Percentiles rank a stretch among this genome's conserved stretches.
phyloP scores from a whole-genome alignment of 2,329 filamentous ascomycete genomes.

The Rhynchosporium graminicola region DNA sequence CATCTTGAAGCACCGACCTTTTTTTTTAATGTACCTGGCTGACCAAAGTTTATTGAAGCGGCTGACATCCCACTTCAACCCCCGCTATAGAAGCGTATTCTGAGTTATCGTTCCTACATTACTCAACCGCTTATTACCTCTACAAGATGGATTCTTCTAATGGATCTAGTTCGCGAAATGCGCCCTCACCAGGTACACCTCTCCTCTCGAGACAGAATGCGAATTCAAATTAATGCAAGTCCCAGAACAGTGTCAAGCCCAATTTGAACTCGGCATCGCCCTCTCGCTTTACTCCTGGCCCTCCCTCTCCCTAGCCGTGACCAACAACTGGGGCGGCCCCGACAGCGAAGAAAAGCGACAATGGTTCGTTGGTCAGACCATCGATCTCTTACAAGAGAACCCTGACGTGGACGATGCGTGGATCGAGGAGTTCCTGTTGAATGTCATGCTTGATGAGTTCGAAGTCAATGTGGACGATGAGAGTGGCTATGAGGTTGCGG shows the following conservation, averaged over 20 bases:
- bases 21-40: background rate
- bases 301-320: slow-evolving; percentile 81
- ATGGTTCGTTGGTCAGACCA: slow-evolving; percentile 89
- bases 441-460: slow-evolving; percentile 95
- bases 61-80: slow-evolving; percentile 17
- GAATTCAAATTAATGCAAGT: slow-evolving; percentile 21
- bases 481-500: slow-evolving; percentile 72
- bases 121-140: too few relatives aligned
- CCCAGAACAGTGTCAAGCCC: slow-evolving; percentile 56
- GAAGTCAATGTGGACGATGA: slow-evolving; percentile 92
- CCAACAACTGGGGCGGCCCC: slow-evolving; percentile 85
- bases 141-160: slow-evolving; percentile 25
- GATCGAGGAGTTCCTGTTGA: slow-evolving; percentile 79
- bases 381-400: slow-evolving; percentile 67
- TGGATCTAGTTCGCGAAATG: slow-evolving; percentile 17
- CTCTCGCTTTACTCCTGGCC: slow-evolving; percentile 86
- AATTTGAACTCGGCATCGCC: slow-evolving; percentile 86
- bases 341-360: slow-evolving; percentile 85
- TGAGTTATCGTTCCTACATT: background rate
- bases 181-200: slow-evolving; percentile 27
- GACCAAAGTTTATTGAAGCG: slow-evolving; percentile 24
- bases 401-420: slow-evolving; percentile 73
- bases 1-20: slow-evolving; percentile 13
- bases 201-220: slow-evolving; percentile 3
- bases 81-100: slow-evolving; percentile 21